Conservation (phyloP, 2,329 filamentous ascomycete species). For the Magnaporthiopsis incrustans region DNA sequence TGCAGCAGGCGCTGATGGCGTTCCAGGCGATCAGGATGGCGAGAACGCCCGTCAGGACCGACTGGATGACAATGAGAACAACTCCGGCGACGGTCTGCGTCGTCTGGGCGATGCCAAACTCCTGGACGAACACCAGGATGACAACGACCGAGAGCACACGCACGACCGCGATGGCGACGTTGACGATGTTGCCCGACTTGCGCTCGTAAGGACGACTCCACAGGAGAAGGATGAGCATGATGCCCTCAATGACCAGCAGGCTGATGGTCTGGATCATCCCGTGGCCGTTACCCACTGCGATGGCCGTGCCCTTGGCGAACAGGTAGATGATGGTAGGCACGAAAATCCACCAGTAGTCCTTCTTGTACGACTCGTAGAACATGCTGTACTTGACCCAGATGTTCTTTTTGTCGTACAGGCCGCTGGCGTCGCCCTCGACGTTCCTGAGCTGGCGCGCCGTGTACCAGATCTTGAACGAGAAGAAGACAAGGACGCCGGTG, state of each 20-base stretch:
- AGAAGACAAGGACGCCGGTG: constrained; percentile 72
- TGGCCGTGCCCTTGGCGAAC: constrained; percentile 78
- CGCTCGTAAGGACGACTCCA: constrained; percentile 84
- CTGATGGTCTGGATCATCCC: constrained; percentile 73
- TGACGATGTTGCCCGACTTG: constrained; percentile 84
- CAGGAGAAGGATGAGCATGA: constrained; percentile 71
- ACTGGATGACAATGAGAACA: constrained; percentile 89
- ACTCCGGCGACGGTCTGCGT: constrained; percentile 92
- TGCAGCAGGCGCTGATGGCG: constrained; percentile 72
- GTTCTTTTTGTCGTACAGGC: constrained; percentile 80
- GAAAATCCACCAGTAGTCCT: constrained; percentile 95
- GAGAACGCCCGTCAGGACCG: constrained; percentile 70
- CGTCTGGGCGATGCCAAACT: constrained; percentile 81
- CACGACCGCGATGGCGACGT: constrained; percentile 83
- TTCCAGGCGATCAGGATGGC: constrained; percentile 87
- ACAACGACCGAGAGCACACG: constrained; percentile 82
- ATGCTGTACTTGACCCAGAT: constrained; percentile 93
- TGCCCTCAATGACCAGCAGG: constrained; percentile 71
- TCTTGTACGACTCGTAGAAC: constrained; percentile 95
- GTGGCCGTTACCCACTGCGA: constrained; percentile 79
- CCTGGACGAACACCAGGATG: constrained; percentile 87
- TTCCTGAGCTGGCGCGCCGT: constrained; percentile 68
- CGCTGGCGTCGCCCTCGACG: constrained; percentile 61
- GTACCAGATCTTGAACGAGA: constrained; percentile 74
- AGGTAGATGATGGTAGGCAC: constrained; percentile 83